Evolutionary conservation across 2,329 filamentous ascomycete species (phyloP), one percentile per base, ranked within the genome.

Genomic region (Diplodia scrobiculata): DNA sequence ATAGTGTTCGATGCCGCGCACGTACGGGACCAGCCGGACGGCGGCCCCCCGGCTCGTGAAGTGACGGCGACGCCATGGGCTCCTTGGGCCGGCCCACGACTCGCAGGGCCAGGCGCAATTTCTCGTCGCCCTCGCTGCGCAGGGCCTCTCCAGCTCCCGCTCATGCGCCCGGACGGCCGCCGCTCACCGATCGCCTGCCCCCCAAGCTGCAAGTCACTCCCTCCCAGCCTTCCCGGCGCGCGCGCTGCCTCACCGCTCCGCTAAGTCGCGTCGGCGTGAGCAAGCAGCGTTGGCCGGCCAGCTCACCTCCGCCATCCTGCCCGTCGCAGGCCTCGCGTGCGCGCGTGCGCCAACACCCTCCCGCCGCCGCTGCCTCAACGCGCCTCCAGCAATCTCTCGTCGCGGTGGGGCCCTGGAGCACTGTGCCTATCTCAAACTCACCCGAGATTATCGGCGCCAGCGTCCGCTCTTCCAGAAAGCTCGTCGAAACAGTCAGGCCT

Each of bases 361-460:
- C 41, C 41, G 41, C 38, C 63, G 36, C 63, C 52, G 21, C 32
- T 60, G 64, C 53, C 64, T 21, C 32, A 54, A n/a, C 21, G 7
- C 45, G 29, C n/a, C 45, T 50, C 53, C 64, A 54, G 45, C 41
- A 63, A 60, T 66, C 58, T 66, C 65, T 58, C 63, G 17, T 63
- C 63, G 63, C 25, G 36, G 63, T 65, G 63, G 63, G 63, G 50
- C 63, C 63, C 53, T 48, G 41, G 45, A 50, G 58, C 58, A 54
- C 34, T 59, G 51, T 70, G 72, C 74, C 73, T 72, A 68, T 68
- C 72, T 68, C 66, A 68, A 66, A 66, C 68, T 64, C 64, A 59
- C 53, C 66, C 72, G 72, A 73, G 72, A 72, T 74, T 74, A 71
- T 63, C 55, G 59, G 58, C 65, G 47, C 13, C 59, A 36, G 34